Evolutionary conservation across 2,329 filamentous ascomycete species (phyloP).

Genomic region (Tolypocladium tropicale): DNA sequence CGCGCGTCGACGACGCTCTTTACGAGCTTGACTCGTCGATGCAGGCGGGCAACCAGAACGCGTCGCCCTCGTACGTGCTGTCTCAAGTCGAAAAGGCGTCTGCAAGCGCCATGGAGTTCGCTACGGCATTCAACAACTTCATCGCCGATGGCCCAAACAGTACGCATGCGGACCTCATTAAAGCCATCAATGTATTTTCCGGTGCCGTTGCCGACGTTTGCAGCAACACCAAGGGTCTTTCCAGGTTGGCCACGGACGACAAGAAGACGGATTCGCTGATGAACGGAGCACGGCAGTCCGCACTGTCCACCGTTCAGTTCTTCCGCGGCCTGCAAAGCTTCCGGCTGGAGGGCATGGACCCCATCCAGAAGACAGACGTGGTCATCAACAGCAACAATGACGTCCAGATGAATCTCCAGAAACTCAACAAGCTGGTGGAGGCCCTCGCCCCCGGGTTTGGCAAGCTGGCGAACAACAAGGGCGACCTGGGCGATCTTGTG

Average conservation of each 20-base stretch:
- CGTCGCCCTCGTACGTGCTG: slow-evolving; percentile 85
- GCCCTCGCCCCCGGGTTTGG: slow-evolving; percentile 79
- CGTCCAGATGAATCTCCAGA: slow-evolving; percentile 87
- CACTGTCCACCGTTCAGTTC: slow-evolving; percentile 81
- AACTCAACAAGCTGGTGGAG: slow-evolving; percentile 87
- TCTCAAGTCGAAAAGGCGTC: slow-evolving; percentile 97
- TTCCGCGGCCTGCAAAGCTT: slow-evolving; percentile 93
- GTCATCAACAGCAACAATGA: slow-evolving; percentile 97
- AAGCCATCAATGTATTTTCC: slow-evolving; percentile 81
- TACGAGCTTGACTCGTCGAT: slow-evolving; percentile 97
- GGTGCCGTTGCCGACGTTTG: slow-evolving; percentile 88
- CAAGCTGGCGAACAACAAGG: slow-evolving; percentile 68
- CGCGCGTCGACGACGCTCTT: slow-evolving; percentile 88
- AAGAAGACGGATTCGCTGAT: slow-evolving; percentile 85
- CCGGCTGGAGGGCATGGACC: slow-evolving; percentile 80
- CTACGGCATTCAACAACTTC: slow-evolving; percentile 96
- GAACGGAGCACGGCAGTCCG: slow-evolving; percentile 72
- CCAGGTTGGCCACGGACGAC: slow-evolving; percentile 85
- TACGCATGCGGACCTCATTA: slow-evolving; percentile 83
- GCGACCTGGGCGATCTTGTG: slow-evolving; percentile 86
- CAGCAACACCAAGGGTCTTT: slow-evolving; percentile 92
- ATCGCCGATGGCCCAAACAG: slow-evolving; percentile 93
- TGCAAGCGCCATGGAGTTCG: slow-evolving; percentile 90
- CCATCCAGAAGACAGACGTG: slow-evolving; percentile 88
- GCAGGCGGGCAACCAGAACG: slow-evolving; percentile 98